These are phyloP conservation scores for Thoreauomyces humboldtii DNA, from an alignment of 192 early-diverging fungal species.

Conservation along the genomic window DNA sequence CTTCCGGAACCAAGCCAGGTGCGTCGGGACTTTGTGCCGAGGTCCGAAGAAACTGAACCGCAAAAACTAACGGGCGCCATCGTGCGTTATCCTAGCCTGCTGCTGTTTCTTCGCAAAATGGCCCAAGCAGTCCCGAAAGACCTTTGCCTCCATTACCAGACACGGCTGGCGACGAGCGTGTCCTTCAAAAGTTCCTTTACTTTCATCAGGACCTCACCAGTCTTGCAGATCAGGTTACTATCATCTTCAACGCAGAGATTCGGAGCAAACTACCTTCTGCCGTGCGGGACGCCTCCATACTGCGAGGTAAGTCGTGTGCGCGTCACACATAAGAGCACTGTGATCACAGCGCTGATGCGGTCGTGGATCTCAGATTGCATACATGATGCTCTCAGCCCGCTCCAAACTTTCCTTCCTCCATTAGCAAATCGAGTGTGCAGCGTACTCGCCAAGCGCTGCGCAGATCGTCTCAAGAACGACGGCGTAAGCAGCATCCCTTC, in stretches of 20 bases:
- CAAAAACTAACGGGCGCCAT: background rate
- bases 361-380: conserved; percentile 12
- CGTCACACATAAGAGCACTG: background rate
- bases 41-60: no score
- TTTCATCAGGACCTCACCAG: conserved; percentile 31
- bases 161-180: background rate
- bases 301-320: conserved; percentile 7
- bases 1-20: background rate
- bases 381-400: background rate
- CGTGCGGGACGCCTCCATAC: background rate
- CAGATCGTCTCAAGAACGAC: conserved; percentile 24
- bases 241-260: conserved; percentile 15
- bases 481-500: conserved; percentile 20
- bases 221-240: conserved; percentile 9
- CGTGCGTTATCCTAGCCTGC: background rate
- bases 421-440: conserved; percentile 12
- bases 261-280: conserved; percentile 2
- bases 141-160: conserved; percentile 6
- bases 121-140: background rate
- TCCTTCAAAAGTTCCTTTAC: conserved; percentile 23
- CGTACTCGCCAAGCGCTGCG: conserved; percentile 20
- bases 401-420: conserved; percentile 7
- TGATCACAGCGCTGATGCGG: no score
- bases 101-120: background rate
- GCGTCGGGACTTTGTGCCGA: no score